Percentiles rank a stretch among this genome's conserved stretches.
These are phyloP conservation scores for Asterella californica DNA, from an alignment of 225 moss, liverwort and hornwort genomes.

Conservation along the genomic window DNA sequence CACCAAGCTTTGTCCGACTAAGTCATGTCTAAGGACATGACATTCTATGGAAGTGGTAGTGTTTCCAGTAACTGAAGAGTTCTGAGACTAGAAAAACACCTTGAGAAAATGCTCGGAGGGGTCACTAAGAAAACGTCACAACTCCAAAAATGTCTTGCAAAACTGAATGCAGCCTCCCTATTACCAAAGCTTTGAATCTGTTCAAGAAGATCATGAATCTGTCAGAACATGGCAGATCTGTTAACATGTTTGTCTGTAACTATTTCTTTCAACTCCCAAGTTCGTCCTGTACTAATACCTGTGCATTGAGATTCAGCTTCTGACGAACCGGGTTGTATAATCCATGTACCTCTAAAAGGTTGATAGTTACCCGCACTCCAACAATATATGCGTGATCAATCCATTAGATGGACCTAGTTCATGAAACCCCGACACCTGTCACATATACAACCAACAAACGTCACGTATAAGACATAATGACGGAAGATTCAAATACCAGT, in stretches of 20 bases:
- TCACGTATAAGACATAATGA: background rate
- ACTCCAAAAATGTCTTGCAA: background rate
- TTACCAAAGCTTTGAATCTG: background rate
- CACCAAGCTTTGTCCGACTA: background rate
- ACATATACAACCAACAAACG: background rate
- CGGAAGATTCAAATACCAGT: too few species aligned
- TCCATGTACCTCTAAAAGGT: background rate
- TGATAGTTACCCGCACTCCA: background rate
- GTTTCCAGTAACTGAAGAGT: background rate
- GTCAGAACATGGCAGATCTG: background rate
- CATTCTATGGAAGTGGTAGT: background rate
- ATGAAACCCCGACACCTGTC: slow-evolving; percentile 44
- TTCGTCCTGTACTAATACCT: background rate
- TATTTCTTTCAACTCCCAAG: background rate
- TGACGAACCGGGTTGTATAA: background rate
- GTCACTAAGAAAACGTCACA: background rate
- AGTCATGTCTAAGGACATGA: background rate
- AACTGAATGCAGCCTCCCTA: background rate
- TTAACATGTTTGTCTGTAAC: background rate
- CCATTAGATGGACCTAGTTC: slow-evolving; percentile 23
- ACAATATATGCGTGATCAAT: background rate
- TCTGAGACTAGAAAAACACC: background rate
- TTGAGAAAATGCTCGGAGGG: background rate
- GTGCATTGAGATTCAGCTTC: background rate
- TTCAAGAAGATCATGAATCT: background rate